Evolutionary conservation across 169 alveolate species (phyloP), one percentile per base, ranked within the genome.

Genomic region (Plasmodium berghei): DNA sequence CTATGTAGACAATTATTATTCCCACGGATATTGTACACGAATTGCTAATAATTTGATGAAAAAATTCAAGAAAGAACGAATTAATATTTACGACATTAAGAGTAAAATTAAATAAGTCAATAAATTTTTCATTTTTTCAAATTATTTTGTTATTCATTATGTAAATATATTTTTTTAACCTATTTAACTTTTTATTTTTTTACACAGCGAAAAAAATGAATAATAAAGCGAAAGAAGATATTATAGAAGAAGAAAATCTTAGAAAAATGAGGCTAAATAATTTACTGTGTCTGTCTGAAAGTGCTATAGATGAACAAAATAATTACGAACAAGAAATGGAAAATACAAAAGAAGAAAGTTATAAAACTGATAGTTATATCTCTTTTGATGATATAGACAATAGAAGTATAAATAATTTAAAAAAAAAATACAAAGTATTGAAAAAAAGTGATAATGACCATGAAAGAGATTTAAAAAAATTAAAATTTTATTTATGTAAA

Each of bases 401-500:
- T 26, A 75, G 73, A 62, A 52, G 74, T 67, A 49, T 75, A 63
- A 45, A 1, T 18, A 75, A 62, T 67, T 63, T 75, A 69, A 75
- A 75, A 58, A 63, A 69, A 67, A 75, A 63, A 56, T 75, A 75
- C 24, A 75, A 75, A 75, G 59, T 24, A 22, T 9, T 75, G 71
- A 62, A 62, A 75, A 75, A 75, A 52, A 75, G 89, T 42, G 66
- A 75, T 18, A 28, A 46, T 18, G 55, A 56, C 52, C 8, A 5
- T 63, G 46, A 16, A 55, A 46, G 9, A 62, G 64, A 75, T 58
- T 75, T 75, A 63, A 75, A 58, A 59, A 63, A 46, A 67, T 69
- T 75, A 62, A 75, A 75, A 75, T 75, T 75, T 75, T 75, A 75
- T 67, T 49, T 75, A 26, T 75, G 89, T 67, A 49, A 56, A 45